Evolutionary conservation across 2,329 filamentous ascomycete species (phyloP), one percentile per base, ranked within the genome.

Genomic region (Blastomyces parvus): DNA sequence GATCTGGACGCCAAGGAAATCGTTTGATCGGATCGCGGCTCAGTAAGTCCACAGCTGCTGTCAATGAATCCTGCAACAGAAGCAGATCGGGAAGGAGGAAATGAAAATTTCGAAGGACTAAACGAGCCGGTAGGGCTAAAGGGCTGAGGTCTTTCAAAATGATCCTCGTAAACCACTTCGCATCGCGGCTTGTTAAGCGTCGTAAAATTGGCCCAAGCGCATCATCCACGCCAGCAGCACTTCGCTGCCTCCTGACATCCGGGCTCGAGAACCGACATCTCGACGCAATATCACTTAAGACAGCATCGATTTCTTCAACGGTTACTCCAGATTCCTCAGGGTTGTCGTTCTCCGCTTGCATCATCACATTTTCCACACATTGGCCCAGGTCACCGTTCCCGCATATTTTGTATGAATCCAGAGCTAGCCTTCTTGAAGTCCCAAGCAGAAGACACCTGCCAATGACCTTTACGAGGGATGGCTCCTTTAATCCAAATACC

Each of bases 151-250:
- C 83, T 71, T 95, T 94, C 36, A 96, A 78, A 6, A 96, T 80
- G 38, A 97, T 78, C 3, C 92, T 83, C 0, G 89, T 89, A 13
- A 96, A 81, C 92, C 92, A 97, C 76, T 96, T 96, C 3, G 87
- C 88, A 71, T 96, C 89, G 53, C 80, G 79, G 2, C 89, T 84
- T 56, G 80, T 79, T 11, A 91, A 71, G 8, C 84, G 82, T 38
- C 76, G 78, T 69, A 88, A 89, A 0, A 92, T 71, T 0, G 73
- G 71, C 25, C 79, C 79, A 0, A 93, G 73, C 3, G 81, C 72
- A 4, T 77, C 74, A 27, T 79, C 74, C 70, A 83, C 69, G 69
- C 78, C 72, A 1, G 73, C 72, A 4, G 73, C 73, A 25, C 73
- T 68, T 55, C 74, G 69, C 42, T 72, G 72, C 46, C 70, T 70